A percentile compares a stretch with the other conserved stretches of the same genome.
Conservation (phyloP, 352 stramenopile species). For the Pythium brachiatum region DNA sequence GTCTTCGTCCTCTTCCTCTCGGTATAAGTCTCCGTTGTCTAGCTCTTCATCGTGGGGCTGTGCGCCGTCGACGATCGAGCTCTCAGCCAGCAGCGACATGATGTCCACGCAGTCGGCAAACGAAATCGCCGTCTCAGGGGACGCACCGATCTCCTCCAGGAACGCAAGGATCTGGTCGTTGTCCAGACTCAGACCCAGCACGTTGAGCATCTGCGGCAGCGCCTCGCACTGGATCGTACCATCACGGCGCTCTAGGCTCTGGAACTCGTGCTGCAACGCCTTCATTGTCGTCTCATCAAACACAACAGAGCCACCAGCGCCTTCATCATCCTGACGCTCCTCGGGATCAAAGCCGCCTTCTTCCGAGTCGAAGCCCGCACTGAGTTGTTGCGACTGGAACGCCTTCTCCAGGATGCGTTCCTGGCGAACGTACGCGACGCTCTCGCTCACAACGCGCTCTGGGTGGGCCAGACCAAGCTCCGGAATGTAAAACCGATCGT, state of each 20-base stretch:
- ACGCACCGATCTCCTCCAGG: slow-evolving; percentile 72
- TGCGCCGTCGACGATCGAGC: slow-evolving; percentile 19
- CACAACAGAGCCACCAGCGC: slow-evolving; percentile 30
- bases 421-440: slow-evolving; percentile 65
- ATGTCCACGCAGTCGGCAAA: slow-evolving; percentile 89
- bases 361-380: slow-evolving; percentile 12
- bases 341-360: not conserved
- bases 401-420: slow-evolving; percentile 52
- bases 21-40: slow-evolving; percentile 1
- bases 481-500: slow-evolving; percentile 64
- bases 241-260: slow-evolving; percentile 33
- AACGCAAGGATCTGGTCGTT: slow-evolving; percentile 48
- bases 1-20: slow-evolving; percentile 21
- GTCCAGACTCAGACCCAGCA: slow-evolving; percentile 39
- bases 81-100: slow-evolving; percentile 72
- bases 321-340: slow-evolving; percentile 4
- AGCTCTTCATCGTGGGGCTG: slow-evolving; percentile 29
- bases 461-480: slow-evolving; percentile 71
- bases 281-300: slow-evolving; percentile 63
- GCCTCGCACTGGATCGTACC: slow-evolving; percentile 55
- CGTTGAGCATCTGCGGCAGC: slow-evolving; percentile 40
- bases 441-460: slow-evolving; percentile 72
- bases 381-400: slow-evolving; percentile 30
- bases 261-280: slow-evolving; percentile 55
- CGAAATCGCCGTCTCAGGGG: slow-evolving; percentile 60